Conservation (phyloP, 345 rosid species). For the Luvunga scandens region DNA sequence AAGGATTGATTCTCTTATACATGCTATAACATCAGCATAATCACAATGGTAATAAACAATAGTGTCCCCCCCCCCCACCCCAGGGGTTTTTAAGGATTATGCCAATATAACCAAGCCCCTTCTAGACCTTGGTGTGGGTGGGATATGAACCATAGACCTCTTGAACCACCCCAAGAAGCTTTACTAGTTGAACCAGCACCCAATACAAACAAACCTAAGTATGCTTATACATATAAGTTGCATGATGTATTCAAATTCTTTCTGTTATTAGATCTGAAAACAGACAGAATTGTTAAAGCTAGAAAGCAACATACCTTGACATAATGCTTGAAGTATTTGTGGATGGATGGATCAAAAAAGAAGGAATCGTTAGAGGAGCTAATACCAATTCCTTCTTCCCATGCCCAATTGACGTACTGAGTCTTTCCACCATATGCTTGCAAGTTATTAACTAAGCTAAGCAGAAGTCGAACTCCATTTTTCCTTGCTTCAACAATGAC, state of each 20-base stretch:
- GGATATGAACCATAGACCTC: neutral
- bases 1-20: neutral
- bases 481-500: slow-evolving; percentile 84
- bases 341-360: slow-evolving; percentile 94
- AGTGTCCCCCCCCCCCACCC: too few species aligned
- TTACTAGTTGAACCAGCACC: neutral
- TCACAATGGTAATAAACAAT: neutral
- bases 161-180: neutral
- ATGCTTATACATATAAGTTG: neutral
- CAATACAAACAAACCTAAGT: neutral
- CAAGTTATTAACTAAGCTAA: slow-evolving; percentile 85
- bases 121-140: neutral
- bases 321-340: slow-evolving; percentile 76
- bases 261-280: slow-evolving; percentile 1
- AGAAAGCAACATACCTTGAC: slow-evolving; percentile 43
- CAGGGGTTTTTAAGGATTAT: too few species aligned
- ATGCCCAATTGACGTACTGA: slow-evolving; percentile 95
- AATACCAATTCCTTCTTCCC: slow-evolving; percentile 94
- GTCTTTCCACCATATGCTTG: slow-evolving; percentile 92
- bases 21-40: slow-evolving; percentile 5
- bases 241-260: neutral
- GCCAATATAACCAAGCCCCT: neutral
- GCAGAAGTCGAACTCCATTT: slow-evolving; percentile 71
- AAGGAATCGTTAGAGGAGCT: slow-evolving; percentile 95
- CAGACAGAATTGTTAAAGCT: neutral